Evolutionary conservation across 2,329 filamentous ascomycete species (phyloP), one percentile per base, ranked within the genome.

Genomic region (Cercospora janseana): DNA sequence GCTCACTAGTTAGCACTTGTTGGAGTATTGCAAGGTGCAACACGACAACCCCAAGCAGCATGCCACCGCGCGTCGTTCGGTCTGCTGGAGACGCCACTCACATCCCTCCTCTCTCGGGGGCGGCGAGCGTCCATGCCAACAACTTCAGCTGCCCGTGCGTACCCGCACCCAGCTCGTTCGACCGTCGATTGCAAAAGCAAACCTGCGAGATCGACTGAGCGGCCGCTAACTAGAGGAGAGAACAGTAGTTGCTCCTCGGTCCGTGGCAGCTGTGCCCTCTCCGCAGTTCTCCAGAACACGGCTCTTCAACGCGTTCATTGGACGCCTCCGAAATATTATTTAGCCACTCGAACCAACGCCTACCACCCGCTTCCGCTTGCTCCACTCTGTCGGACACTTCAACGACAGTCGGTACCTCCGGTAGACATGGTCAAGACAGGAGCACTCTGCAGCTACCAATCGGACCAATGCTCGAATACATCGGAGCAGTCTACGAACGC

Each of bases 221-320:
- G 13, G 6, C 40, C 16, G 26, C 9, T 16, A 16, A 10, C 15
- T 18, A n/a, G 21, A 16, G 27, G 40, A n/a, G n/a, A n/a, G n/a
- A 43, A 43, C 40, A 21, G 18, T 21, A 31, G 40, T 27, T 43
- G 40, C 40, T 42, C 38, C n/a, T 18, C 40, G 40, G 40, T 43
- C 40, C 40, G 40, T 28, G 40, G 23, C 40, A 43, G 24, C 40
- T 43, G 13, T 43, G 24, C 24, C 15, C 10, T 18, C 24, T 43
- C 40, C 24, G 24, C 40, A 18, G 16, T 9, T 18, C 21, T 18
- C n/a, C 15, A 15, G 26, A 20, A 16, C 31, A 2, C 13, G 21
- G 40, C 26, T 43, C 15, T n/a, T 43, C 23, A 10, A 15, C 12
- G 10, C 40, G 7, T 16, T 28, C 24, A 43, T 43, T 43, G 40